Evolutionary conservation across 192 early-diverging fungal genomes (phyloP).

Genomic region (Linderina pennispora): DNA sequence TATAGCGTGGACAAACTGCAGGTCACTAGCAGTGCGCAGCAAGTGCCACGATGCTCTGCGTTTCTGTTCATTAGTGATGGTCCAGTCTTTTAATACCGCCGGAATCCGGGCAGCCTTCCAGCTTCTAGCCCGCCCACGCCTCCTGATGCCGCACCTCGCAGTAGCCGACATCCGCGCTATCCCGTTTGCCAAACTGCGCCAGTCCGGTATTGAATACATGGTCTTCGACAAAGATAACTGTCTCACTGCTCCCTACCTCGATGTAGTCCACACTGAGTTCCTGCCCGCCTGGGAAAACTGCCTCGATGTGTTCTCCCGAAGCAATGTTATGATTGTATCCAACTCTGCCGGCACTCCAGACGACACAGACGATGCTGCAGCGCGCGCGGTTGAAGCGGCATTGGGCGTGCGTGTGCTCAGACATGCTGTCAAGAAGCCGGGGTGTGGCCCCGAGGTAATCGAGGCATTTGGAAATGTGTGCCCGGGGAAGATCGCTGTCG

Average conservation of each 20-base stretch:
- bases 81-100: conserved; percentile 71
- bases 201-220: conserved; percentile 60
- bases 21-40: too few species aligned
- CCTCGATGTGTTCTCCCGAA: conserved; percentile 51
- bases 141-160: conserved; percentile 71
- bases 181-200: conserved; percentile 54
- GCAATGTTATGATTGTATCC: conserved; percentile 75
- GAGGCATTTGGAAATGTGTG: conserved; percentile 34
- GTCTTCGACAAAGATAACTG: conserved; percentile 98
- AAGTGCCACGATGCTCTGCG: background rate
- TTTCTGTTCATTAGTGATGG: conserved; percentile 43
- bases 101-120: conserved; percentile 52
- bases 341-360: conserved; percentile 87
- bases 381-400: conserved; percentile 22
- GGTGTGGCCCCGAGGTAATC: conserved; percentile 58
- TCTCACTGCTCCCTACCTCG: conserved; percentile 76
- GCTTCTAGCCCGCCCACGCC: conserved; percentile 54
- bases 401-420: conserved; percentile 55
- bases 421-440: conserved; percentile 63
- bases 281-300: conserved; percentile 61
- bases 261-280: conserved; percentile 65
- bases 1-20: too few species aligned
- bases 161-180: conserved; percentile 69
- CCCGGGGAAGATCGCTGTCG: conserved; percentile 58
- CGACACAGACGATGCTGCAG: conserved; percentile 51